Evolutionary conservation across 805 yeast species (phyloP), one percentile per base, ranked within the genome.

Genomic region (Myxozyma vanderwaltii): DNA sequence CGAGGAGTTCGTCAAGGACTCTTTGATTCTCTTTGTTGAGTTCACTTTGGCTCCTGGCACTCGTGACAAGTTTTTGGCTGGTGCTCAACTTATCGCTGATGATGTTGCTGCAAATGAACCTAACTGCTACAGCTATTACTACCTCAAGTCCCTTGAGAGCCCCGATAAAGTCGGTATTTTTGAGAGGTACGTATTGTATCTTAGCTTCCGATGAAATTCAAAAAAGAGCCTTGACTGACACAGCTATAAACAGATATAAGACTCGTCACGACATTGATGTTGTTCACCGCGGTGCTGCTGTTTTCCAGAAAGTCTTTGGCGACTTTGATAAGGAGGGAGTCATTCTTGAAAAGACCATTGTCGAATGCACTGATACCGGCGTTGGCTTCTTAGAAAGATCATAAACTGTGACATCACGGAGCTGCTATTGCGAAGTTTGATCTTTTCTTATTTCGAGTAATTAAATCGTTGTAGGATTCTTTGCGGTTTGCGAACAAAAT

Each of bases 1-100:
- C 33, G 23, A 15, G 7, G 50, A 51, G 33, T 53, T 36, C 13
- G 40, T 26, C 21, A 39, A 50, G 38, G 63, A 58, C 45, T 44
- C 51, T 36, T 24, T 53, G 13, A 13, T 54, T 13, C 44, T 61
- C 24, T 47, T 26, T 12, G 65, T 58, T n/a, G 46, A 46, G 36
- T 52, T 55, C 53, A 35, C 23, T 33, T 21, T 39, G 36, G 41
- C 27, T 43, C 65, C 65, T 15, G 65, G 65, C 26, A 58, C 51
- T 50, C 89, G 91, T 72, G 96, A 91, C 70, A 84, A 85, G 68
- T 83, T 91, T 62, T 88, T 90, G 73, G 95, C 90, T 70, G 84
- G 86, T 68, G 83, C 91, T 63, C 86, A 89, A 68, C 85, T 82
- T 54, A 23, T 48, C 13, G 61, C 55, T 5, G 48, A 40, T 19